Evolutionary conservation across 495 filamentous ascomycete species (phyloP), one percentile per base, ranked within the genome.

Genomic region (Aspergillus steynii): DNA sequence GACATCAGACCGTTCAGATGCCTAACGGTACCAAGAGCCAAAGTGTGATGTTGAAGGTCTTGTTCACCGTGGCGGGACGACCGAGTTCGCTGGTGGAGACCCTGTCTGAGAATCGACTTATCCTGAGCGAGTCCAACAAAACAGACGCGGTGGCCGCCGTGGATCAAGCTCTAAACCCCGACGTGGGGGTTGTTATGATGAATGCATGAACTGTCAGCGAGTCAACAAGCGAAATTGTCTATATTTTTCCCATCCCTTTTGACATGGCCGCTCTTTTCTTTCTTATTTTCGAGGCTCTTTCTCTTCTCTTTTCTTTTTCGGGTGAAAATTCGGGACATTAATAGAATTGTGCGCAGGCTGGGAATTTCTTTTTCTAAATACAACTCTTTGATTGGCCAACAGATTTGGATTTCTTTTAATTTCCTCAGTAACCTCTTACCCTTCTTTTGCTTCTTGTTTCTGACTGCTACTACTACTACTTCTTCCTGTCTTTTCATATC

Each of bases 31-130:
- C 50, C 51, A 56, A 68, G 28, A 63, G 61, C n/a, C 68, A 71
- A n/a, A 67, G 65, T n/a, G 68, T 74, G 5, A 51, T 79, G 2
- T 65, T 81, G 54, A 80, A 80, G 54, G 71, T 76, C 6, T 63
- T 80, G 9, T 78, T 80, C 54, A 81, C 78, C 10, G 75, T 77
- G 12, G 59, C 66, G 5, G 74, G 76, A 31, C 69, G 70, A 55
- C 70, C 72, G 8, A 70, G 64, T 47, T 72, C 72, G 34, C 63
- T 79, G 57, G 66, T 73, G 15, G 76, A 79, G 47, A 74, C 72
- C 5, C 67, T 79, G 64, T 72, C 75, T 5, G 75, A 79, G 57
- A 75, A 74, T 51, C 67, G 72, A 26, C 68, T 74, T 12, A 64
- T 72, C 26, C 60, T 76, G 29, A 68, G 60, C 56, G 71, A 79